Conservation (phyloP, 2,329 filamentous ascomycete genomes). For the Graphium sp. region DNA sequence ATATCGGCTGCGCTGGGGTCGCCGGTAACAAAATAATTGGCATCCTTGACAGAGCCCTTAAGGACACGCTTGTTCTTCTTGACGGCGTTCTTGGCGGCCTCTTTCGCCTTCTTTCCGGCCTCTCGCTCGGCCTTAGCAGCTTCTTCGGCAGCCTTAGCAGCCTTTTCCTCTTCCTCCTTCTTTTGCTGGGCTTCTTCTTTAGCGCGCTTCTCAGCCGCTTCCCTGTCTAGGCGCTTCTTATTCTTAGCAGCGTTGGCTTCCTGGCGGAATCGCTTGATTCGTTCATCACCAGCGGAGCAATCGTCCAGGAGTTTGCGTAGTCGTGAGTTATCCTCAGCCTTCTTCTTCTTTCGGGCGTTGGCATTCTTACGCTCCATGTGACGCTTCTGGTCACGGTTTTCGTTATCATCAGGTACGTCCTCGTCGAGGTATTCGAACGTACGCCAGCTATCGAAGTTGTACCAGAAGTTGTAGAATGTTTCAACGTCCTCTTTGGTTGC, state of each 20-base stretch:
- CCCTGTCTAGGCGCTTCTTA: conserved; percentile 79
- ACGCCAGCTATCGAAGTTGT: conserved; percentile 97
- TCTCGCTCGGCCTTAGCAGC: conserved; percentile 73
- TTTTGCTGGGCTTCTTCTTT: conserved; percentile 71
- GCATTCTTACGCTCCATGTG: conserved; percentile 97
- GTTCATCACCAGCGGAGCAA: conserved; percentile 68
- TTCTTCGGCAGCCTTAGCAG: conserved; percentile 70
- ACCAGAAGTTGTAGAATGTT: conserved; percentile 98
- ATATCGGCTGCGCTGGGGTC: conserved; percentile 62
- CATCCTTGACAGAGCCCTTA: conserved; percentile 86
- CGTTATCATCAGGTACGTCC: conserved; percentile 96
- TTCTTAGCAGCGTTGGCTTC: conserved; percentile 88
- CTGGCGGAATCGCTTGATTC: conserved; percentile 94
- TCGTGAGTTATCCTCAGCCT: conserved; percentile 90
- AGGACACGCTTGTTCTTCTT: conserved; percentile 99
- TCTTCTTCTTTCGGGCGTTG: conserved; percentile 97
- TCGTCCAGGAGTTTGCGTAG: conserved; percentile 84
- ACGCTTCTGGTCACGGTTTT: conserved; percentile 97
- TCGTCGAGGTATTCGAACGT: conserved; percentile 97
- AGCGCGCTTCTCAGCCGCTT: conserved; percentile 77
- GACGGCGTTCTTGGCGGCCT: conserved; percentile 93
- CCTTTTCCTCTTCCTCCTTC: conserved; percentile 69
- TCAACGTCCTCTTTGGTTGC: conserved; percentile 82
- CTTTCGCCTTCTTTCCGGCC: conserved; percentile 86
- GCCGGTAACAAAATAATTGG: conserved; percentile 78